A percentile compares a stretch with the other conserved stretches of the same genome.
Conservation (phyloP, 805 yeast species). For the Aciculoconidium aculeatum region DNA sequence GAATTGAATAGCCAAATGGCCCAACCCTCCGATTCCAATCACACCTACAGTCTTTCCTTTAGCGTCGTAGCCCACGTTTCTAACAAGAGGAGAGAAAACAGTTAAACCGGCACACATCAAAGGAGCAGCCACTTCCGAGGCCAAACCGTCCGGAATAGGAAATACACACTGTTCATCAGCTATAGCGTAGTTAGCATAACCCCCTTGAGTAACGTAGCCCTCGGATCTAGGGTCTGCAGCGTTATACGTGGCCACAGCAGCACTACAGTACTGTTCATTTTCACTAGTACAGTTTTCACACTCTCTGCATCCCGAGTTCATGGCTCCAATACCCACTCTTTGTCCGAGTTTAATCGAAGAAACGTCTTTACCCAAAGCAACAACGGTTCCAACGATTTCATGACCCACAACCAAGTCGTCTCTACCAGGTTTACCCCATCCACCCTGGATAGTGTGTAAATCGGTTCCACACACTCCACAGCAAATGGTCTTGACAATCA, state of each 20-base stretch:
- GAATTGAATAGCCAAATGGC: conserved; percentile 56
- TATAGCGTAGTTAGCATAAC: conserved; percentile 44
- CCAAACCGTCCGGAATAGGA: conserved; percentile 42
- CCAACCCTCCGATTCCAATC: conserved; percentile 64
- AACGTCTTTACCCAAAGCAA: conserved; percentile 52
- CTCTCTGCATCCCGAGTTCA: conserved; percentile 50
- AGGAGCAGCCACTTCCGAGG: conserved; percentile 43
- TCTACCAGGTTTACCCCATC: conserved; percentile 41
- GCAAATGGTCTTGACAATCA: conserved; percentile 52
- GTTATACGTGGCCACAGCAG: conserved; percentile 48
- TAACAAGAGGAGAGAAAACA: conserved; percentile 45
- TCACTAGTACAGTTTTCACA: conserved; percentile 48
- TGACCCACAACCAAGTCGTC: conserved; percentile 50
- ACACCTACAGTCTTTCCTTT: conserved; percentile 47
- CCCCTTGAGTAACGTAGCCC: conserved; percentile 35
- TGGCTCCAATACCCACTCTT: conserved; percentile 78
- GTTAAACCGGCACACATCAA: conserved; percentile 55
- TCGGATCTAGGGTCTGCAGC: conserved; percentile 27
- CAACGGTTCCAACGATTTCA: conserved; percentile 58
- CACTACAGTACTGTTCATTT: conserved; percentile 45
- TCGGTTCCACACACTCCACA: conserved; percentile 65
- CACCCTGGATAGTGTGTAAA: conserved; percentile 45
- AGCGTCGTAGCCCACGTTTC: conserved; percentile 30
- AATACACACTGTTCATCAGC: conserved; percentile 41
- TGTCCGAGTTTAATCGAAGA: conserved; percentile 54